Evolutionary conservation across 1,139 yeast genomes (phyloP), one percentile per base, ranked within the genome.

Genomic region (Trichomonascaceae sp.): DNA sequence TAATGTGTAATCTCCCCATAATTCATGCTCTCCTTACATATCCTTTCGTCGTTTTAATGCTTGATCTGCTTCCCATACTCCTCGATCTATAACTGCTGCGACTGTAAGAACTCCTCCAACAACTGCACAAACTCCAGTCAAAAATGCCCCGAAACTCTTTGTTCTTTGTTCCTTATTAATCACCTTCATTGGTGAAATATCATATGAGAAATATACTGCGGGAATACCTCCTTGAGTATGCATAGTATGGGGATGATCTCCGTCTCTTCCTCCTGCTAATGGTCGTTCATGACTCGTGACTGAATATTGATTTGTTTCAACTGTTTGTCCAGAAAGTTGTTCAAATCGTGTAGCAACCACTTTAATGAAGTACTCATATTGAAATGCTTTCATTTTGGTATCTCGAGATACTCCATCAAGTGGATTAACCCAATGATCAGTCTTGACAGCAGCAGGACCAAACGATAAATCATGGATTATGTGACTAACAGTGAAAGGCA

Each of bases 61-160:
- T 68, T 82, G 82, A 67, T 89, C 93, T 1, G 96, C 96, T 20
- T 87, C 95, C 82, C 89, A 90, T 9, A 89, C 87, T 2, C 95
- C 84, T 59, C 91, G 79, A 69, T 93, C 99, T 50, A 91, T 71
- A 47, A 91, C 81, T 0, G 96, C 85, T 7, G 96, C 98, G 19
- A 93, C 91, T 53, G 96, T 93, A 57, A 93, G 76, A 10, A 93
- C 93, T 45, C 98, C 98, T 9, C 98, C 98, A 48, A 91, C 79
- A 10, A 95, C 88, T 58, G 96, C 85, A 61, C 93, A 81, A 48
- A 88, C 88, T 43, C 95, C 91, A 60, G 93, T 77, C 44, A 91
- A 69, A 66, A 93, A 91, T 3, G 93, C 88, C 27, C 95, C 87
- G 83, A 96, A 85, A 0, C 95, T 78, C 68, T 84, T 86, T 43